Percentiles rank a stretch among this genome's conserved stretches.
Conservation (phyloP, 2,329 filamentous ascomycete genomes). For the Dactylellina parvicollis region DNA sequence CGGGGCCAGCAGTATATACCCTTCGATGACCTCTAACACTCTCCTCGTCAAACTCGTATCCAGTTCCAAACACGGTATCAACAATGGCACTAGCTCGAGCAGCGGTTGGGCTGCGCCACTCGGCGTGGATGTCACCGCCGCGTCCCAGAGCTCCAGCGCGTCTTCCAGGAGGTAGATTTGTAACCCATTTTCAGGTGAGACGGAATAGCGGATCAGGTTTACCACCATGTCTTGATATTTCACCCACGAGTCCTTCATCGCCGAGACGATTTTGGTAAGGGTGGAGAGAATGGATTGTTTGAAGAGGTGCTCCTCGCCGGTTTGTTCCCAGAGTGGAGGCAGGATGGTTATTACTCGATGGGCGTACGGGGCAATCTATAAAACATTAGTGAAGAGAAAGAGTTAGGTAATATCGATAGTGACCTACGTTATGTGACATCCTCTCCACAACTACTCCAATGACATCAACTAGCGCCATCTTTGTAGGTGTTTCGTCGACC, state of each 20-base stretch:
- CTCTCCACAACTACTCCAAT: slow-evolving; percentile 81
- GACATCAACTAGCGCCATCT: slow-evolving; percentile 87
- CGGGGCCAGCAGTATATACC: slow-evolving; percentile 76
- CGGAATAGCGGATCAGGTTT: slow-evolving; percentile 81
- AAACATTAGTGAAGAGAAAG: too few species aligned
- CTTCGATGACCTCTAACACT: slow-evolving; percentile 73
- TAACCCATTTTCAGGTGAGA: slow-evolving; percentile 77
- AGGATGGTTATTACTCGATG: slow-evolving; percentile 84
- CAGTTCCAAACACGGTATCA: slow-evolving; percentile 74
- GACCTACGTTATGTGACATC: slow-evolving; percentile 75
- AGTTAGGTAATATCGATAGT: slow-evolving; percentile 66
- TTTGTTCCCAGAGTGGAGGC: slow-evolving; percentile 83
- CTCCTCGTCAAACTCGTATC: slow-evolving; percentile 72
- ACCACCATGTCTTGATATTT: slow-evolving; percentile 82
- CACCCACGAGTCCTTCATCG: slow-evolving; percentile 80
- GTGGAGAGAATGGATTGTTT: slow-evolving; percentile 92
- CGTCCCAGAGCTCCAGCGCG: slow-evolving; percentile 86
- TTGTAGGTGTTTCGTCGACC: slow-evolving; percentile 84
- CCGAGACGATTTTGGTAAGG: slow-evolving; percentile 82
- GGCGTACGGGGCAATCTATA: slow-evolving; percentile 68
- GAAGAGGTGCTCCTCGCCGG: slow-evolving; percentile 87
- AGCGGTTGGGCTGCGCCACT: slow-evolving; percentile 71
- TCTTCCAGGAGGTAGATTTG: slow-evolving; percentile 89
- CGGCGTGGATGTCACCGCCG: slow-evolving; percentile 74
- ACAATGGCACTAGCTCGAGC: slow-evolving; percentile 70